A percentile compares a stretch with the other conserved stretches of the same genome.
phyloP scores from a whole-genome alignment of 192 early-diverging fungal genomes.

The Coemansia javaensis region DNA sequence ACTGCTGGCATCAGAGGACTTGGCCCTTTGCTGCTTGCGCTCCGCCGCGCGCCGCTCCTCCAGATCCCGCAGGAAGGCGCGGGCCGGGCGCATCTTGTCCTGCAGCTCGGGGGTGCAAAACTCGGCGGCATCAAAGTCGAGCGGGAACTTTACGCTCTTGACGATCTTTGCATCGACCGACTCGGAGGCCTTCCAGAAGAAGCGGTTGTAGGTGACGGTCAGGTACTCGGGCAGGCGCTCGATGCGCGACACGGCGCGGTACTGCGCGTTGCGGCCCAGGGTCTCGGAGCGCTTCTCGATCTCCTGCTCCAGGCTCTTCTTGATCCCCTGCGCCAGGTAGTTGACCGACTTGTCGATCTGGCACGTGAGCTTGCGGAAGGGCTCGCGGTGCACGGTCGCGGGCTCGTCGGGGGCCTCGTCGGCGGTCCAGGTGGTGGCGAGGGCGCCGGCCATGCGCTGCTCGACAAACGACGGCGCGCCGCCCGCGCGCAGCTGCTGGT shows the following conservation, averaged over 20 bases:
- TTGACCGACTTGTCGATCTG: constrained; percentile 55
- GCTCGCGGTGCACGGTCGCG: constrained; percentile 55
- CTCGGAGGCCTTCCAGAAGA: constrained; percentile 88
- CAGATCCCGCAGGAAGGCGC: constrained; percentile 61
- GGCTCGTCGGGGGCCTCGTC: constrained; percentile 77
- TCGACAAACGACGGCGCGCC: constrained; percentile 49
- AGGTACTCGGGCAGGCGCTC: constrained; percentile 84
- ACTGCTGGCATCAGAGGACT: too few relatives aligned
- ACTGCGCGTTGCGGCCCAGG: constrained; percentile 72
- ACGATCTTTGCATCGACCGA: constrained; percentile 86
- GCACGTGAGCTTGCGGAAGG: constrained; percentile 75
- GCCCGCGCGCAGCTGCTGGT: constrained; percentile 5
- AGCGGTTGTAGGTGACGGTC: constrained; percentile 86
- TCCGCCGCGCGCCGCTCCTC: constrained; percentile 63
- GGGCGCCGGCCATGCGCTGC: constrained; percentile 74
- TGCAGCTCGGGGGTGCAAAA: constrained; percentile 82
- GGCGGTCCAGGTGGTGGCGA: constrained; percentile 47
- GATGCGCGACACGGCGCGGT: constrained; percentile 70
- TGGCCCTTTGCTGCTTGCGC: constrained; percentile 51
- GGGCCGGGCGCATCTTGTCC: constrained; percentile 63
- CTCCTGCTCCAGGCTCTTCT: constrained; percentile 67
- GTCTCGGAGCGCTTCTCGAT: constrained; percentile 88
- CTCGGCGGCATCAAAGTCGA: constrained; percentile 83
- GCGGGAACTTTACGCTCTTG: constrained; percentile 90
- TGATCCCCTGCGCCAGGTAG: constrained; percentile 38